Base-by-base conservation (phyloP, 2,329 filamentous ascomycete genomes). In the Beauveria brongniartii region DNA sequence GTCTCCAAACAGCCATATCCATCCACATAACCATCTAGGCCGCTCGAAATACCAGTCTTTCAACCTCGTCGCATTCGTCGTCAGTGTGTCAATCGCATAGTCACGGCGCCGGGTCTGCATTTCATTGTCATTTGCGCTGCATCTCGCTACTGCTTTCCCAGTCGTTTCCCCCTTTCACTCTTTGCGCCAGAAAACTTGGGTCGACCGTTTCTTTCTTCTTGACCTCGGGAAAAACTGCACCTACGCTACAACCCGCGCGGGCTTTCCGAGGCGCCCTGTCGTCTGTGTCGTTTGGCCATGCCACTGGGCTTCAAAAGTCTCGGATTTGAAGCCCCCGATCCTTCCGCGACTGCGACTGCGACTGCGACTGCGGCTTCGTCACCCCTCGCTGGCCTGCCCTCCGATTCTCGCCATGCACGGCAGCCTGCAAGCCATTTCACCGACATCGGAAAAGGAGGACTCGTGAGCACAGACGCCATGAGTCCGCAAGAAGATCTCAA, bases 401-500 rank as follows among this genome's bases (percentile, higher is more conserved):
- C 51, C 30, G 63, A 65, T 59, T 61, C 69, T 70, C 71, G 72
- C 65, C 64, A 75, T 75, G 73, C 71, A 63, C 64, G 64, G 64
- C 67, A 67, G 65, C 65, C 62, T 61, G 62, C 67, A 55, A 65
- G 65, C 61, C 64, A 61, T 63, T 66, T 63, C 65, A 67, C 68
- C 51, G 69, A 67, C 65, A 67, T 65, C 51, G 63, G 62, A 61
- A 68, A 60, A 63, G 67, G 64, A 62, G 65, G 67, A 63, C 63
- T 66, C 62, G 62, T 65, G 59, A 63, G 62, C 63, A 58, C 66
- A 61, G 66, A 69, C 67, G 71, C 64, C 65, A 76, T 75, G 74
- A 37, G 61, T 52, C 50, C 37, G 54, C 64, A 70, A 64, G 69
- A 72, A 48, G 70, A 76, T 68, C 69, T 77, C 61, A 75, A 75